Evolutionary conservation across 2,329 filamentous ascomycete genomes (phyloP).

Genomic region (Magnaporthiopsis rhizophila): DNA sequence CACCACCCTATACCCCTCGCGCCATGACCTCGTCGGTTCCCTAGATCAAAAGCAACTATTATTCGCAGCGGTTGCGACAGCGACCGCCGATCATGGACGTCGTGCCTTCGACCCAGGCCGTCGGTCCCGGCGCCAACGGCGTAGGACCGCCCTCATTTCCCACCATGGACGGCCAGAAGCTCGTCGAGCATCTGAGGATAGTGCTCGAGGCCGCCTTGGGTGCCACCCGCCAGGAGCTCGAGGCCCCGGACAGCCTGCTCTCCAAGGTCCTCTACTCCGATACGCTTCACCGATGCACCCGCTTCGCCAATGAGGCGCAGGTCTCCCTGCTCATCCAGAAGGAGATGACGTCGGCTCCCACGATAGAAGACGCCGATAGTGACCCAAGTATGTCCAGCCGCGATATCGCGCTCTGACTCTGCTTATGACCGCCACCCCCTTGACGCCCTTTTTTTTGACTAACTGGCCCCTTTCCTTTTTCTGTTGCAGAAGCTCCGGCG

Average conservation of each 20-base stretch:
- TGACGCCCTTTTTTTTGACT: background rate
- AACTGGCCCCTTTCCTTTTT: background rate
- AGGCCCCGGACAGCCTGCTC: constrained; percentile 73
- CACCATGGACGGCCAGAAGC: constrained; percentile 56
- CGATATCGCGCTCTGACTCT: constrained; percentile 18
- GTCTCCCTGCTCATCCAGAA: constrained; percentile 88
- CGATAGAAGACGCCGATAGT: constrained; percentile 39
- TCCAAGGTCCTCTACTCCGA: constrained; percentile 65
- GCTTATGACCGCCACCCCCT: too few relatives aligned
- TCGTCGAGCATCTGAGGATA: constrained; percentile 64
- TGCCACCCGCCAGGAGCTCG: constrained; percentile 69
- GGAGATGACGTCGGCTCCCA: constrained; percentile 50
- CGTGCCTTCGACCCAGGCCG: constrained; percentile 37
- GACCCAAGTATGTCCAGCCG: constrained; percentile 27
- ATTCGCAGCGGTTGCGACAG: background rate
- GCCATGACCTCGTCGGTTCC: background rate
- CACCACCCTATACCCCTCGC: background rate
- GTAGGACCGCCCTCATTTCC: constrained; percentile 37
- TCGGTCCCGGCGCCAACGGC: constrained; percentile 39
- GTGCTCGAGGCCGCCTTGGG: constrained; percentile 68
- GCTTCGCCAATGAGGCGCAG: constrained; percentile 84
- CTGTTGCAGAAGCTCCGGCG: constrained; percentile 30
- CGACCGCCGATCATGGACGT: constrained; percentile 37
- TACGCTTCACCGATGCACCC: constrained; percentile 77
- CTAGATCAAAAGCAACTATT: background rate